Evolutionary conservation across 169 alveolate species (phyloP), one percentile per base, ranked within the genome.

Genomic region (Miamiensis avidus): DNA sequence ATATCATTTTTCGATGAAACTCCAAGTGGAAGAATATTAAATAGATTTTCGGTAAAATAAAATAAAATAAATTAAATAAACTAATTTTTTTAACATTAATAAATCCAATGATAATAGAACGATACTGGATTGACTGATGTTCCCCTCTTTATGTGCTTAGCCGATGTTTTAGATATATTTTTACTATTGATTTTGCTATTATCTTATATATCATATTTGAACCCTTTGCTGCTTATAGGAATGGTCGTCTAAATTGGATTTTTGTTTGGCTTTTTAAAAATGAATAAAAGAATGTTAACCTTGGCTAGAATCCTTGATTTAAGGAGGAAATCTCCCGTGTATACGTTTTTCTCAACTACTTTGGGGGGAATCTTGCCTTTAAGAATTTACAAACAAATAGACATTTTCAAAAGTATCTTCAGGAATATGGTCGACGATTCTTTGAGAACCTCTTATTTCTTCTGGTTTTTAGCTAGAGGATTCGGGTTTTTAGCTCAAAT

Each of bases 21-120:
- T 26, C 96, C 97, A 28, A 85, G 88, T 34, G 97, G 97, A n/a
- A 89, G 89, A 81, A 92, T 92, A 28, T 69, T 94, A 29, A 92
- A 90, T 74, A 87, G 91, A 64, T 92, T 94, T 74, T 90, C 94
- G 69, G 69, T 82, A 29, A 30, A 33, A 0, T 73, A 34, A 34
- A 74, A 74, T 31, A 72, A 27, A 26, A 30, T 28, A 0, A 31
- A 69, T 26, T 69, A 82, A 69, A 0, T 20, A 49, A 49, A 49
- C 26, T 11, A 20, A 49, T 49, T 20, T 49, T 49, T 11, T 49
- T 49, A 49, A 11, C 20, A 11, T 49, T 49, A 49, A n/a, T n/a
- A n/a, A n/a, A n/a, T n/a, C n/a, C n/a, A n/a, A n/a, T n/a, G n/a
- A n/a, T n/a, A n/a, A n/a, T 29, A 74, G n/a, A 82, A 74, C 29